These are phyloP conservation scores for Ceratobasidium sp. DNA, from an alignment of 1,284 basidiomycete genomes.

Conservation along the genomic window DNA sequence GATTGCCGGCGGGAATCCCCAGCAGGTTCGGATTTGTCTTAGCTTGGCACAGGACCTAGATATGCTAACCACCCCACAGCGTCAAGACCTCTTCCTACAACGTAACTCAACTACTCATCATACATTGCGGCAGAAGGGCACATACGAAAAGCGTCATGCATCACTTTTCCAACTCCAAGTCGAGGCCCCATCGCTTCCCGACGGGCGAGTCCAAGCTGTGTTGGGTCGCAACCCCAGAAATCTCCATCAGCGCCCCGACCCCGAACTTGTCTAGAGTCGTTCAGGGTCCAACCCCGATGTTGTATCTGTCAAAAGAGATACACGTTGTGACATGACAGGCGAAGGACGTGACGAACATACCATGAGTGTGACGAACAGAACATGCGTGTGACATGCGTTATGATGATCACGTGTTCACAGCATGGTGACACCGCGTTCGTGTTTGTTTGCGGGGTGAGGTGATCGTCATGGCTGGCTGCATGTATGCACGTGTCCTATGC, in stretches of 20 bases:
- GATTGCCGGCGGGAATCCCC: too few relatives aligned
- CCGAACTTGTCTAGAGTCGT: not conserved
- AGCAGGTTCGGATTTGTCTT: too few relatives aligned
- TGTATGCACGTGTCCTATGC: constrained; percentile 16
- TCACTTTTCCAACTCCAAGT: not conserved
- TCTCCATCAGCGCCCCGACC: too few relatives aligned
- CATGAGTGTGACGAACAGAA: too few relatives aligned
- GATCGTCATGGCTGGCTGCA: not conserved
- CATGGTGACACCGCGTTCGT: not conserved
- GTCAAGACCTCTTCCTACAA: too few relatives aligned
- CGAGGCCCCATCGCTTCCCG: not conserved
- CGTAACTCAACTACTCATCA: too few relatives aligned
- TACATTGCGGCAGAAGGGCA: too few relatives aligned
- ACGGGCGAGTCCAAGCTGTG: constrained; percentile 8
- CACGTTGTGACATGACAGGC: not conserved
- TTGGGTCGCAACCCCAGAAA: not conserved
- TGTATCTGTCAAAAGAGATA: not conserved
- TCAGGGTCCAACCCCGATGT: not conserved
- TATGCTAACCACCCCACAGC: too few relatives aligned
- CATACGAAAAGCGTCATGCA: not conserved
- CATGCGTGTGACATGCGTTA: not conserved
- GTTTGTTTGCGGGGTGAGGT: not conserved
- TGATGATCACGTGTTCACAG: not conserved
- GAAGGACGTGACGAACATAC: too few relatives aligned
- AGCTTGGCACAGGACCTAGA: too few relatives aligned